phyloP scores from a whole-genome alignment of 441 rosid genomes.

The Jatropha podagrica region DNA sequence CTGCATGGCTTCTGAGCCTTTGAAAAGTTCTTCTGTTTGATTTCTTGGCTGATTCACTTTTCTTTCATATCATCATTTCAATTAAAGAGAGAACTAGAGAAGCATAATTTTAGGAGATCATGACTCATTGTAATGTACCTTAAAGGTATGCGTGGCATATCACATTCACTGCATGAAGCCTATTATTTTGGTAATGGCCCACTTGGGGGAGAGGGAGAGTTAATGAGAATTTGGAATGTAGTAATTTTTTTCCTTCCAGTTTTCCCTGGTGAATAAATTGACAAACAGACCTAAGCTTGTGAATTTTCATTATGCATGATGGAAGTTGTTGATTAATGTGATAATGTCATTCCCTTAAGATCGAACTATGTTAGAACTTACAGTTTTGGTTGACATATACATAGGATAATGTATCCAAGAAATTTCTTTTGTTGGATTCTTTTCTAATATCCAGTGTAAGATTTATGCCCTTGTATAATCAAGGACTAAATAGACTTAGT shows the following conservation, averaged over 20 bases:
- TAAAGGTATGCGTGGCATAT: background rate
- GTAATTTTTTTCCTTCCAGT: background rate
- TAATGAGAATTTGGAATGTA: background rate
- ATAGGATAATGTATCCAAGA: background rate
- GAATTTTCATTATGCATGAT: background rate
- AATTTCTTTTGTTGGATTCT: background rate
- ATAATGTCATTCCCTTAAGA: background rate
- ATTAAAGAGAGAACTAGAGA: background rate
- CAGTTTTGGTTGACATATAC: background rate
- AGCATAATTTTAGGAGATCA: constrained; percentile 9
- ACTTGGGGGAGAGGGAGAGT: background rate
- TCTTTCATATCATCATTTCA: background rate
- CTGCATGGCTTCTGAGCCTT: background rate
- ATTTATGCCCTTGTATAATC: background rate
- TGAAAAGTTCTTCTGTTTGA: background rate
- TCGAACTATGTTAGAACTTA: background rate
- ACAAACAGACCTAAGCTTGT: background rate
- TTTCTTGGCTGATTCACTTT: background rate
- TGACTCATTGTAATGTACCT: background rate
- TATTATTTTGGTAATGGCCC: background rate
- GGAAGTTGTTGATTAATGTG: background rate
- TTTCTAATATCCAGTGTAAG: background rate
- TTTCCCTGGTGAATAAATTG: background rate
- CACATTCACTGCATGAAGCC: background rate
- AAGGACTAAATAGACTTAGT: background rate